Evolutionary conservation across 805 yeast genomes (phyloP).

Genomic region (Wickerhamiella occidentalis): DNA sequence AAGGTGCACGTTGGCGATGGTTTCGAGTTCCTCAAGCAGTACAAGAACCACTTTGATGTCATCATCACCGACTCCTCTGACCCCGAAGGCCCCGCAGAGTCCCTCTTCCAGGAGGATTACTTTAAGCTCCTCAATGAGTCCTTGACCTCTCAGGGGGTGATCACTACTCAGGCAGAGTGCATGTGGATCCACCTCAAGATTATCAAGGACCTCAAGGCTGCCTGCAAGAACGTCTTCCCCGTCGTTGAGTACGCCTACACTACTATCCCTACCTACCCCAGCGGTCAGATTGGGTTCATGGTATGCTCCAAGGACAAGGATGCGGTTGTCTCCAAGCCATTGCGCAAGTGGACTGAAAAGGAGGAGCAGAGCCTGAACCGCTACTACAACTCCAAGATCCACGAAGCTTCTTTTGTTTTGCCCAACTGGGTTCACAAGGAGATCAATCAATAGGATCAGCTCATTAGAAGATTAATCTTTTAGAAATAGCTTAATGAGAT

Average conservation of each 20-base stretch:
- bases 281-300: constrained; percentile 75
- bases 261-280: constrained; percentile 77
- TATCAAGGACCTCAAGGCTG: constrained; percentile 61
- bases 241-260: constrained; percentile 69
- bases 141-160: constrained; percentile 85
- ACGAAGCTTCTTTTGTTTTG: constrained; percentile 58
- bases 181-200: constrained; percentile 76
- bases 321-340: constrained; percentile 39
- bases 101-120: constrained; percentile 84
- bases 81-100: constrained; percentile 97
- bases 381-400: constrained; percentile 58
- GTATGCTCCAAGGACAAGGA: constrained; percentile 49
- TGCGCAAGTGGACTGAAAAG: constrained; percentile 34
- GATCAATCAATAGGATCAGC: constrained; percentile 12
- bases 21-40: constrained; percentile 81
- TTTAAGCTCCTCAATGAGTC: constrained; percentile 75
- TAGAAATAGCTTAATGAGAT: no score
- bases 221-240: constrained; percentile 70
- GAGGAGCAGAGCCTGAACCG: constrained; percentile 40
- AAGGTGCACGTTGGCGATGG: constrained; percentile 92
- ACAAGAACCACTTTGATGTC: constrained; percentile 80
- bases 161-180: constrained; percentile 80
- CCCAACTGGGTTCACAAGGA: constrained; percentile 60
- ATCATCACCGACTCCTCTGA: constrained; percentile 95
- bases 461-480: no score